phyloP scores from a whole-genome alignment of 2,329 filamentous ascomycete genomes.

The Penicillium sp. region DNA sequence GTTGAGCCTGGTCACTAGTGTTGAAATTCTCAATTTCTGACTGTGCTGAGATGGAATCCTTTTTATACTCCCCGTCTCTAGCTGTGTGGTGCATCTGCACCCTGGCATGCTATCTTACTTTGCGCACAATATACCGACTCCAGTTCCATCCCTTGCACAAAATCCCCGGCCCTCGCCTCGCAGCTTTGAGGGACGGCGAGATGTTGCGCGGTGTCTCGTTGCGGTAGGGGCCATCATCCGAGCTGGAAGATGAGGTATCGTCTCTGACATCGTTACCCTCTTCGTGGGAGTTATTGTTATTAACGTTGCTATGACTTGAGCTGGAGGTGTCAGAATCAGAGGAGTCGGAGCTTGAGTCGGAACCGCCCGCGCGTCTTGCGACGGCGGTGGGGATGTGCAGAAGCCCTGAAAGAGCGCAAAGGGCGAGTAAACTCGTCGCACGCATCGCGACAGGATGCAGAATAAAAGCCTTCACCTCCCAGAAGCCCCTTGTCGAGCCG shows the following conservation, averaged over 20 bases:
- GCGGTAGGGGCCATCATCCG: not conserved
- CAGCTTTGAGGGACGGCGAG: conserved; percentile 16
- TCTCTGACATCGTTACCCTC: not conserved
- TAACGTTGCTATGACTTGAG: not conserved
- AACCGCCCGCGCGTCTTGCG: not conserved
- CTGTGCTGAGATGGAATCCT: too few species aligned
- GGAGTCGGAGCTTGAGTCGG: too few species aligned
- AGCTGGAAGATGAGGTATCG: not conserved
- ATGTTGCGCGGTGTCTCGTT: not conserved
- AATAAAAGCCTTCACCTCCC: too few species aligned
- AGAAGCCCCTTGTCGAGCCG: too few species aligned
- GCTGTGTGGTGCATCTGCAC: too few species aligned
- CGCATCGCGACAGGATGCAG: not conserved
- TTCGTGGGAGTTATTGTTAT: not conserved
- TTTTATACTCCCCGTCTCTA: too few species aligned
- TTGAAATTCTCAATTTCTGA: too few species aligned
- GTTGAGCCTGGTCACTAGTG: too few species aligned
- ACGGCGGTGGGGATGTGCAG: not conserved
- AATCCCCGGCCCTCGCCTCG: conserved; percentile 40
- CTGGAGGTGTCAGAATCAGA: not conserved
- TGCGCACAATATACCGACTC: conserved; percentile 18
- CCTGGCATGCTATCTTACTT: too few species aligned
- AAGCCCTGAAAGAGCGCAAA: not conserved
- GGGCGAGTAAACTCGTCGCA: not conserved
- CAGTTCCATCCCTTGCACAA: conserved; percentile 36